Evolutionary conservation across 805 yeast genomes (phyloP).

Genomic region (Wickerhamiella vanderwaltii): DNA sequence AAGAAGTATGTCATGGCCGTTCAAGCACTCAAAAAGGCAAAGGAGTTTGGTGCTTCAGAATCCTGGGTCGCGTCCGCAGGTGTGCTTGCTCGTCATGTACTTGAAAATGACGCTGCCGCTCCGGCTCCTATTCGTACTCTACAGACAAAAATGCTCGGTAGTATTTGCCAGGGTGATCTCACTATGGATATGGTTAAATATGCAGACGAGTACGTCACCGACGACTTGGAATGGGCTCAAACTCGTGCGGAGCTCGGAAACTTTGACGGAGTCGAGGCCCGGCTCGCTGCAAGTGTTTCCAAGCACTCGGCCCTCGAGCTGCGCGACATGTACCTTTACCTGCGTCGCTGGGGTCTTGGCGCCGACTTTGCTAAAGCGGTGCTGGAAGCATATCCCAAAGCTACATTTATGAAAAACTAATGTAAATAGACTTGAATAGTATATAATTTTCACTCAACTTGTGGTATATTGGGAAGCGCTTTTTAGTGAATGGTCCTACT

Average conservation of each 20-base stretch:
- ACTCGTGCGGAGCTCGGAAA: slow-evolving; percentile 18
- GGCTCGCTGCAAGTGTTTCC: slow-evolving; percentile 4
- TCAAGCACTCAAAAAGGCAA: slow-evolving; percentile 38
- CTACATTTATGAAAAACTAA: slow-evolving; percentile 2
- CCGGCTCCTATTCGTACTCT: slow-evolving; percentile 34
- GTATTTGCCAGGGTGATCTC: slow-evolving; percentile 21
- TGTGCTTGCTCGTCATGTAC: slow-evolving; percentile 26
- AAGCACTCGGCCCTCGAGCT: slow-evolving; percentile 2
- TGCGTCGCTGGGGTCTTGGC: slow-evolving; percentile 14
- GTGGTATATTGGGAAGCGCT: no score
- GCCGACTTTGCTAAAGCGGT: slow-evolving; percentile 14
- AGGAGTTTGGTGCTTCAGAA: slow-evolving; percentile 27
- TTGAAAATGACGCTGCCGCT: slow-evolving; percentile 30
- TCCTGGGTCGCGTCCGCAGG: slow-evolving; percentile 26
- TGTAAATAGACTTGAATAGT: background rate
- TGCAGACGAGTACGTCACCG: slow-evolving; percentile 19
- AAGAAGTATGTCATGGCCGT: slow-evolving; percentile 42
- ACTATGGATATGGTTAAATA: slow-evolving; percentile 19
- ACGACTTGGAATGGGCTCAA: slow-evolving; percentile 22
- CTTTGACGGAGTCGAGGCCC: slow-evolving; percentile 16
- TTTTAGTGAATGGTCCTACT: no score
- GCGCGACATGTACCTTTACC: slow-evolving; percentile 12
- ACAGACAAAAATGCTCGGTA: slow-evolving; percentile 22
- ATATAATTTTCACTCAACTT: no score
- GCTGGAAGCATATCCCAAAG: slow-evolving; percentile 17